Evolutionary conservation across 2,329 filamentous ascomycete species (phyloP), one percentile per base, ranked within the genome.

Genomic region (Nigrospora oryzae): DNA sequence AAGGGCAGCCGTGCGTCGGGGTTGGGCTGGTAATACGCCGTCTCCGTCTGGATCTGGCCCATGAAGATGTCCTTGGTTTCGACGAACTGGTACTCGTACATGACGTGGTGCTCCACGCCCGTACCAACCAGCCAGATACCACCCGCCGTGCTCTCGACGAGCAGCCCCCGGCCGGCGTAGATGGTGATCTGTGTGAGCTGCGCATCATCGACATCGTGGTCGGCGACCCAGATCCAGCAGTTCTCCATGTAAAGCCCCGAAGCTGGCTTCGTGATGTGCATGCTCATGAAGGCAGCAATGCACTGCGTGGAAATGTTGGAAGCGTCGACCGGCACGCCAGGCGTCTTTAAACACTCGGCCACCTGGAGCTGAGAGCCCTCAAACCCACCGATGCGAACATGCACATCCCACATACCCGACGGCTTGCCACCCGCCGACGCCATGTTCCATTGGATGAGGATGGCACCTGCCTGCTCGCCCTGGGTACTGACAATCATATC

Each of bases 321-420:
- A 11, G n/a, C 6, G 15, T 46, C 54, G 37, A 44, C 52, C 58
- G 56, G 56, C 1, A 52, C 46, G 48, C 56, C 44, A 42, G 68
- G 48, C 36, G 64, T 52, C 59, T 81, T 83, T 47, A 71, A 62
- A 62, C 82, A 86, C 42, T 70, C 74, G 54, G 75, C 70, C 43
- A 79, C 75, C 59, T 86, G 80, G 8, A 88, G 73, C 36, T 81
- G 68, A 14, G 84, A 86, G 33, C 85, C 85, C 2, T 80, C 77
- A 42, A 79, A 81, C 3, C 86, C 86, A 50, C 84, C 86, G 42
- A 90, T 75, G 51, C 86, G 81, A 57, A 85, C 78, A 63, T 91
- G 86, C 11, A 84, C 77, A 57, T 90, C 86, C 86, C 86, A 91
- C 63, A 84, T 72, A 5, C 78, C 80, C 8, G 67, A 67, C 13